Percentiles rank a stretch among this genome's conserved stretches.
phyloP scores from a whole-genome alignment of 176 grass and related monocot genomes.

The Hyparrhenia diplandra region DNA sequence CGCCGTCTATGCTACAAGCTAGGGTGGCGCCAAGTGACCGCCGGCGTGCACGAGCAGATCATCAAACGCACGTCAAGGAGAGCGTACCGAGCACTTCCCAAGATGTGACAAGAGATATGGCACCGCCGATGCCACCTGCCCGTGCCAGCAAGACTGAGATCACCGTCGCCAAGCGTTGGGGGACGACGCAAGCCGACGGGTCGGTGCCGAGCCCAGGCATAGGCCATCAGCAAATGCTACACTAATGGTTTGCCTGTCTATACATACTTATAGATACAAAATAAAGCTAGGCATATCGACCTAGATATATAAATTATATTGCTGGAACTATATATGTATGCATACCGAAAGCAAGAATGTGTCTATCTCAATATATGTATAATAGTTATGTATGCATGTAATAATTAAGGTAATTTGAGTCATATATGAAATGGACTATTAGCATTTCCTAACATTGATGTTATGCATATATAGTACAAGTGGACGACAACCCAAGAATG shows the following conservation, averaged over 20 bases:
- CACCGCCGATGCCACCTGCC: background rate
- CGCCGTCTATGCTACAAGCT: background rate
- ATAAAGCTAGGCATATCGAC: too few species aligned
- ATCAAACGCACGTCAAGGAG: background rate
- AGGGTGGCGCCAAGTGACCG: constrained; percentile 5
- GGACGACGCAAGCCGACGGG: background rate
- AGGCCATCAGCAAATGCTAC: background rate
- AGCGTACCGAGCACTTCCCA: background rate
- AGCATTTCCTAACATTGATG: too few species aligned
- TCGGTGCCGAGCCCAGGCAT: constrained; percentile 33
- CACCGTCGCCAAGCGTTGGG: background rate
- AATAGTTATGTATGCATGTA: too few species aligned
- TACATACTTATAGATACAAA: background rate
- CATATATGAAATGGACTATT: too few species aligned
- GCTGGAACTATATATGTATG: too few species aligned
- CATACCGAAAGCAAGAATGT: too few species aligned
- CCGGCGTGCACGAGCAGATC: background rate
- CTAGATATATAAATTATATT: too few species aligned
- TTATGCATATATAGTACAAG: too few species aligned
- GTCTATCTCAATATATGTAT: too few species aligned
- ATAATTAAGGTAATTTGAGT: too few species aligned
- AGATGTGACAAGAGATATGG: background rate
- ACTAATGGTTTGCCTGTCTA: too few species aligned
- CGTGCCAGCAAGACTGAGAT: background rate
- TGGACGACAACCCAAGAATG: too few species aligned